Base-by-base conservation (phyloP, 2,329 filamentous ascomycete species). In the Lecanicillium sp. region DNA sequence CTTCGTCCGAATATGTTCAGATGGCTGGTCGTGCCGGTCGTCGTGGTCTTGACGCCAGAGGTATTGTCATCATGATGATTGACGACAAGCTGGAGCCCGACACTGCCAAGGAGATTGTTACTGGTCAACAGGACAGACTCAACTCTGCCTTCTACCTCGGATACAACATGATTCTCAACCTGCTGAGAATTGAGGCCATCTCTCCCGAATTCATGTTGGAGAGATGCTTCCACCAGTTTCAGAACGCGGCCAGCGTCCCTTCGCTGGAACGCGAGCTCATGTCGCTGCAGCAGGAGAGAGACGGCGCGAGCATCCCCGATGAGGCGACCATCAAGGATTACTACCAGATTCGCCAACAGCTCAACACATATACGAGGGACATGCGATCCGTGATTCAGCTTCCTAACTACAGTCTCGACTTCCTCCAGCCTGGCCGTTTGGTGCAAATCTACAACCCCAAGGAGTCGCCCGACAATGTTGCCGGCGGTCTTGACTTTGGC, bases 1-100 rank as follows among this genome's bases (percentile, higher is more conserved):
- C 89, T 90, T 2, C 95, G 89, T 46, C 43, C 10, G 93, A 98
- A 60, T 98, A 97, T 67, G 88, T 98, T 44, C 93, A 98, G 64
- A 98, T 98, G 93, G 95, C 93, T 46, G 93, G 93, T 52, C 87
- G 93, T 68, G 93, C 93, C 51, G 93, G 93, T 62, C 87, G 93
- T 77, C 84, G 93, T 81, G 93, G 93, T 69, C 85, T 98, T 47
- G 93, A 98, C 71, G 90, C 96, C 53, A 86, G 93, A 55, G 93
- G 93, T 78, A 94, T 97, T 58, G 93, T 98, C 57, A 97, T 98
- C 65, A 97, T 98, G 89, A 97, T 98, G 91, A 87, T 98, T 53
- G 86, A 94, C 61, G 87, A 94, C 65, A 89, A 93, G 70, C 91
- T 98, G 72, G 93, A 98, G 60, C 93, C 93, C 1, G 83, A 88